Conservation (phyloP, 805 yeast genomes). For the Kodamaea restingae region DNA sequence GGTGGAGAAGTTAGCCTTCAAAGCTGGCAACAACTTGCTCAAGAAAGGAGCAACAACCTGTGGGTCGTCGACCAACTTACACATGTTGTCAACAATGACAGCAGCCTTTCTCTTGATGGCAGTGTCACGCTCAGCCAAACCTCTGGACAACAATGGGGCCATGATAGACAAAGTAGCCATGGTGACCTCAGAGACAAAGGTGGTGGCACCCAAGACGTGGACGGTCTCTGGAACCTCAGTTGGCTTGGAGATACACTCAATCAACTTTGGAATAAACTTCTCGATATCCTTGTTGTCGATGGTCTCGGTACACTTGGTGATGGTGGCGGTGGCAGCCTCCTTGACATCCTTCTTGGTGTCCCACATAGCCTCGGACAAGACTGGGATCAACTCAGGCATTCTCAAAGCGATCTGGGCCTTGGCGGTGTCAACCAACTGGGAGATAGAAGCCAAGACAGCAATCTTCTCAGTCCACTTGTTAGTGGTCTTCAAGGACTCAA, state of each 20-base stretch:
- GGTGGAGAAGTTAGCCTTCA: conserved; percentile 88
- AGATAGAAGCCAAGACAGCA: conserved; percentile 78
- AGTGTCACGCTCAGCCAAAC: conserved; percentile 99
- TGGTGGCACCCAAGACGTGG: conserved; percentile 98
- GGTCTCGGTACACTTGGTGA: conserved; percentile 94
- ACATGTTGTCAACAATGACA: conserved; percentile 99
- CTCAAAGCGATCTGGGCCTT: conserved; percentile 95
- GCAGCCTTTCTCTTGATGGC: conserved; percentile 99
- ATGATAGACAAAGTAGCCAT: conserved; percentile 98
- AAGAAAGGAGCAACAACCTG: conserved; percentile 99
- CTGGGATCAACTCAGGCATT: conserved; percentile 99
- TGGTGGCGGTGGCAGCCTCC: conserved; percentile 92
- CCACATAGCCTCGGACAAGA: conserved; percentile 99
- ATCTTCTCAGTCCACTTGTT: conserved; percentile 98
- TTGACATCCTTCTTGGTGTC: conserved; percentile 98
- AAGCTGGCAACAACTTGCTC: conserved; percentile 91
- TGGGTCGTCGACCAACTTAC: conserved; percentile 99
- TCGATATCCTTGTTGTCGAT: conserved; percentile 99
- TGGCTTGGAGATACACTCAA: conserved; percentile 95
- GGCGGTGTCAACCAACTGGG: conserved; percentile 89
- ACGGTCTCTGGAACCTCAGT: conserved; percentile 98
- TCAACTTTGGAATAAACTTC: conserved; percentile 97
- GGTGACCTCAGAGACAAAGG: conserved; percentile 99
- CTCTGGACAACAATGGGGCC: conserved; percentile 98
- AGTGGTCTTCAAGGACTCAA: conserved; percentile 61